Percentiles rank a stretch among this genome's conserved stretches.
Conservation (phyloP, 805 yeast species). For the Teunomyces stri region DNA sequence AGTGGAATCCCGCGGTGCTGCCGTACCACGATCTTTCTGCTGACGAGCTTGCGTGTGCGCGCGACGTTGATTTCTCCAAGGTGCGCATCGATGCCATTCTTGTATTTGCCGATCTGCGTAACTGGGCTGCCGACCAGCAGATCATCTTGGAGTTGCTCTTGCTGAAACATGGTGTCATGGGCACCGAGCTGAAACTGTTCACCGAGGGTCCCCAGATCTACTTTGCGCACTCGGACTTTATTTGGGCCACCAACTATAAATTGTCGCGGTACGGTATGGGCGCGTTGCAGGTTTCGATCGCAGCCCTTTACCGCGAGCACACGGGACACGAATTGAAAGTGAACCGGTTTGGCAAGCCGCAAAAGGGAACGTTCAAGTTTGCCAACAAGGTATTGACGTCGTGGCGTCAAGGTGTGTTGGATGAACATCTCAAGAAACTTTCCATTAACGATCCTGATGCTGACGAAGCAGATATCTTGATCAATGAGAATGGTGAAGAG, state of each 20-base stretch:
- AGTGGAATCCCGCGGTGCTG: conserved; percentile 83
- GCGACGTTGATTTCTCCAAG: conserved; percentile 63
- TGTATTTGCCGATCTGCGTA: conserved; percentile 89
- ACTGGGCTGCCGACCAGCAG: conserved; percentile 93
- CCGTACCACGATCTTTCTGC: conserved; percentile 80
- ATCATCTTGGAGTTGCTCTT: conserved; percentile 78
- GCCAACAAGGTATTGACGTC: conserved; percentile 72
- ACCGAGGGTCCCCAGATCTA: conserved; percentile 80
- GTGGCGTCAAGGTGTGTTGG: conserved; percentile 79
- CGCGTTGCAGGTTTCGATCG: conserved; percentile 84
- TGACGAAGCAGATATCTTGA: conserved; percentile 39
- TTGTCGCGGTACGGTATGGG: conserved; percentile 92
- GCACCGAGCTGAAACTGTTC: conserved; percentile 66
- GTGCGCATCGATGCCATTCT: conserved; percentile 73
- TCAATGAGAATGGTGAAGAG: conserved; percentile 44
- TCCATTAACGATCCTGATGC: conserved; percentile 44
- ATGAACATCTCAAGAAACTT: conserved; percentile 63
- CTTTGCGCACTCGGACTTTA: conserved; percentile 89
- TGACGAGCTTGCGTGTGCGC: conserved; percentile 58
- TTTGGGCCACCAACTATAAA: conserved; percentile 88
- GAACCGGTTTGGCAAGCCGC: conserved; percentile 87
- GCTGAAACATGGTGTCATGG: conserved; percentile 79
- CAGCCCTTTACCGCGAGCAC: conserved; percentile 79
- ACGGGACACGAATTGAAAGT: conserved; percentile 80
- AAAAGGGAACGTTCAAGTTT: conserved; percentile 78